Percentiles rank a stretch among this genome's conserved stretches.
Conservation (phyloP, 257 asterid species). For the Coffea canephora region DNA sequence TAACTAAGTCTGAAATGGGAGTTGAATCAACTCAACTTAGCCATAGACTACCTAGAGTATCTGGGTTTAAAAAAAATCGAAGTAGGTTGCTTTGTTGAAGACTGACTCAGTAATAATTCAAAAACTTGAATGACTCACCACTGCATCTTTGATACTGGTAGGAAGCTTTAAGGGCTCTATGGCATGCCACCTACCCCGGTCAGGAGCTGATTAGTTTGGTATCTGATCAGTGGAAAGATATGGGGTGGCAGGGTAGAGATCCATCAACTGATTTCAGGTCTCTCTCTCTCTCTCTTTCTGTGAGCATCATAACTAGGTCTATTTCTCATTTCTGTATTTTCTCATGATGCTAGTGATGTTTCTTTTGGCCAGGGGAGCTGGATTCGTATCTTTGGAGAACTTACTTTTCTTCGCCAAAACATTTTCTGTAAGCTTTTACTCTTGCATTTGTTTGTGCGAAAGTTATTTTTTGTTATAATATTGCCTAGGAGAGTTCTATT, state of each 20-base stretch:
- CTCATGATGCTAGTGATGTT: not conserved
- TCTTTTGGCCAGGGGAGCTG: constrained; percentile 61
- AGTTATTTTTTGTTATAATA: not conserved
- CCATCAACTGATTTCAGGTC: constrained; percentile 94
- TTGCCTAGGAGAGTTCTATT: not conserved
- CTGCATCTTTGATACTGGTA: constrained; percentile 13
- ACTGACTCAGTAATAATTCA: not conserved
- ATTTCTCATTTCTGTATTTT: not conserved
- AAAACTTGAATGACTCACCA: not conserved
- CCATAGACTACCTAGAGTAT: not conserved
- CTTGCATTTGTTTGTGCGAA: not conserved
- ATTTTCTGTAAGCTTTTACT: constrained; percentile 49
- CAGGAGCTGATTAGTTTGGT: constrained; percentile 62
- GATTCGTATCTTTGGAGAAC: constrained; percentile 86
- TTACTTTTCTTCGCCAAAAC: constrained; percentile 76
- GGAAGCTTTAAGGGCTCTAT: constrained; percentile 79
- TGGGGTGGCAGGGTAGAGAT: constrained; percentile 99
- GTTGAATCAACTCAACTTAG: not conserved
- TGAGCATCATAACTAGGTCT: not conserved
- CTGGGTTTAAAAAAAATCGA: not conserved
- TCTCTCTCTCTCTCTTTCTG: not conserved
- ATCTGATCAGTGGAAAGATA: constrained; percentile 91
- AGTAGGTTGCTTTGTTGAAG: not conserved
- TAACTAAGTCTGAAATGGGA: not conserved
- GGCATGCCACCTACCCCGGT: constrained; percentile 80